Conservation (phyloP, 768 basidiomycete species). For the Zangia roseola region DNA sequence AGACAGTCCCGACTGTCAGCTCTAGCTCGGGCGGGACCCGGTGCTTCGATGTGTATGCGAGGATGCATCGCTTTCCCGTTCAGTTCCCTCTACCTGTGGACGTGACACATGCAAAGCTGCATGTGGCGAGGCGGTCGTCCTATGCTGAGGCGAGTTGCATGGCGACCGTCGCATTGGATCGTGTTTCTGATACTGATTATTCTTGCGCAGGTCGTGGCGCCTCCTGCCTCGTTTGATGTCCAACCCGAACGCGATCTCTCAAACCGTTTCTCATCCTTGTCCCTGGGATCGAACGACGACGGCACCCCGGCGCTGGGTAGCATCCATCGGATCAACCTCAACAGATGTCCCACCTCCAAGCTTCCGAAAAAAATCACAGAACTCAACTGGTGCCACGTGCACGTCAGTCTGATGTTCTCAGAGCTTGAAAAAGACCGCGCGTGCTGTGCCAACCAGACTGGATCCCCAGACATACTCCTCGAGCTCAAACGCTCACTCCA, state of each 20-base stretch:
- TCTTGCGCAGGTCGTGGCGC: slow-evolving; percentile 20
- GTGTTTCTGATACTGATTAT: neutral
- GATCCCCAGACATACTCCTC: slow-evolving; percentile 18
- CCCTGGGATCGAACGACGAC: neutral
- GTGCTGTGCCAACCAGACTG: neutral
- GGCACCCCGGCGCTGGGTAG: slow-evolving; percentile 29
- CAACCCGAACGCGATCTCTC: slow-evolving; percentile 20
- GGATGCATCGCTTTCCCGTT: slow-evolving; percentile 25
- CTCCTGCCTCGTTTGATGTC: slow-evolving; percentile 13
- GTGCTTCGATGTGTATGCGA: slow-evolving; percentile 3
- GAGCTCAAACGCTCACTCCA: slow-evolving; percentile 32
- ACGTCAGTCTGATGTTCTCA: slow-evolving; percentile 28
- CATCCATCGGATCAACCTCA: slow-evolving; percentile 40
- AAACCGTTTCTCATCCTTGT: slow-evolving; percentile 28
- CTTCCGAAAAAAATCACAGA: slow-evolving; percentile 7
- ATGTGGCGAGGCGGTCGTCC: slow-evolving; percentile 51
- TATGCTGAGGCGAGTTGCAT: slow-evolving; percentile 38
- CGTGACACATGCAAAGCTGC: slow-evolving; percentile 34
- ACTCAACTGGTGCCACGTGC: slow-evolving; percentile 28
- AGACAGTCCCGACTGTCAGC: slow-evolving; percentile 7
- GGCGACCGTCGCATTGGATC: neutral
- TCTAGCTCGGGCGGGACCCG: neutral
- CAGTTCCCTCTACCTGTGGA: slow-evolving; percentile 46
- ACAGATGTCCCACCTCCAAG: slow-evolving; percentile 32
- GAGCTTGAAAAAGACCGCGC: neutral